Conservation (phyloP, 1,284 basidiomycete genomes). For the Lignosus rhinocerotis region DNA sequence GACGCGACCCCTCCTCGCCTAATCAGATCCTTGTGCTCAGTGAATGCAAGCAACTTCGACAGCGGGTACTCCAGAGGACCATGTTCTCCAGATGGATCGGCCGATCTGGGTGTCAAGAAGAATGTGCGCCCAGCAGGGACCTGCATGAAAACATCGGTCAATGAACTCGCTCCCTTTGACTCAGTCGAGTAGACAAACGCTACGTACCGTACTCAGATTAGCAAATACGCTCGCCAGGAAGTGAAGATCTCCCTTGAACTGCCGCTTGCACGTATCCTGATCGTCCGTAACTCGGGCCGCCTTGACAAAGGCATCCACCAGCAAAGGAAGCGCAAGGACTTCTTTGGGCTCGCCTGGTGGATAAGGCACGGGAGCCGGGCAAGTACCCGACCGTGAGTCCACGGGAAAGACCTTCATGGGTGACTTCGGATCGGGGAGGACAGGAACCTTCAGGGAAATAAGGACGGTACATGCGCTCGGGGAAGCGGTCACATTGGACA, state of each 20-base stretch:
- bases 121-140: conserved; percentile 67
- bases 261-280: conserved; percentile 46
- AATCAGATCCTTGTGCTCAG: conserved; percentile 85
- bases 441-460: conserved; percentile 65
- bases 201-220: conserved; percentile 77
- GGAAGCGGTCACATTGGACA: conserved; percentile 91
- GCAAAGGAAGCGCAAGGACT: conserved; percentile 69
- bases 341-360: conserved; percentile 57
- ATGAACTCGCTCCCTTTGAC: not conserved
- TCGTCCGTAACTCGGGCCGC: conserved; percentile 58
- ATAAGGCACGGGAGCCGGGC: conserved; percentile 62
- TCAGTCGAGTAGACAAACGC: not conserved
- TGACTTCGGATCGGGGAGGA: conserved; percentile 52
- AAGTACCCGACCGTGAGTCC: conserved; percentile 74
- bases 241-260: conserved; percentile 77
- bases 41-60: conserved; percentile 81
- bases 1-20: conserved; percentile 85
- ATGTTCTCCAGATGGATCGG: conserved; percentile 41
- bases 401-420: conserved; percentile 62
- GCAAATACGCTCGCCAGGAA: conserved; percentile 93
- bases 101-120: conserved; percentile 64
- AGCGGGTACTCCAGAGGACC: conserved; percentile 72
- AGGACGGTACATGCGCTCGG: conserved; percentile 69
- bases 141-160: conserved; percentile 36
- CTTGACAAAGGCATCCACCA: conserved; percentile 85